Evolutionary conservation across 148 eudicot species (phyloP), one percentile per base, ranked within the genome.

Genomic region (Persicaria maculosa): DNA sequence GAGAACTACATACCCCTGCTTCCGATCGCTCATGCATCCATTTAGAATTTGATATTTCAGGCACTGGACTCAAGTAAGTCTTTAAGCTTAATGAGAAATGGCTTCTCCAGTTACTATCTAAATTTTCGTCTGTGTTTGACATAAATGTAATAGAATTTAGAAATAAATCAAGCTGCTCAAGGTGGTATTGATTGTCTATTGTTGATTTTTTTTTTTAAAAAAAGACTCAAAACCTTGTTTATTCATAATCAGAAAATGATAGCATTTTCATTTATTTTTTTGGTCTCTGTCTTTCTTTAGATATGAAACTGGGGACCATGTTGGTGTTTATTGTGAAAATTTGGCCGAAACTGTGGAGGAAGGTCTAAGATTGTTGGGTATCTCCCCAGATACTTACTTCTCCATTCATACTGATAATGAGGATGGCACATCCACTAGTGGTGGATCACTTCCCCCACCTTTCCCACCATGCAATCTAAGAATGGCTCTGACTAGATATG

Each of bases 241-340:
- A 6, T 65, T 36, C 19, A 14, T 40, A 40, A 40, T 36, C 45
- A 65, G 46, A 43, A 65, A 40, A 40, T 65, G 47, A 65, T 12
- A 15, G 46, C 1, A 4, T 20, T 4, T 40, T 50, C 16, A 22
- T 22, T 22, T 22, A 22, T 3, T 16, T 71, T 68, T 45, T 72
- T 76, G 68, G 36, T 50, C 76, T 62, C 40, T 12, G 31, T 71
- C 20, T 46, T 7, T 75, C 19, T 47, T 45, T 84, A 95, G 98
- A 74, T 95, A 95, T 80, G 99, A 95, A 82, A 95, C 99, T 50
- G 99, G 99, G 36, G 99, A 95, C 77, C 99, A 95, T 85, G 96
- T 92, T 79, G 99, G 99, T 76, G 99, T 95, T 16, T 95, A 87
- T 81, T 86, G 90, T 84, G 94, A 95, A 74, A 95, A 95, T 78